Percentiles rank a stretch among this genome's conserved stretches.
These are phyloP conservation scores for Entonaema liquescens DNA, from an alignment of 495 filamentous ascomycete genomes.

Conservation along the genomic window DNA sequence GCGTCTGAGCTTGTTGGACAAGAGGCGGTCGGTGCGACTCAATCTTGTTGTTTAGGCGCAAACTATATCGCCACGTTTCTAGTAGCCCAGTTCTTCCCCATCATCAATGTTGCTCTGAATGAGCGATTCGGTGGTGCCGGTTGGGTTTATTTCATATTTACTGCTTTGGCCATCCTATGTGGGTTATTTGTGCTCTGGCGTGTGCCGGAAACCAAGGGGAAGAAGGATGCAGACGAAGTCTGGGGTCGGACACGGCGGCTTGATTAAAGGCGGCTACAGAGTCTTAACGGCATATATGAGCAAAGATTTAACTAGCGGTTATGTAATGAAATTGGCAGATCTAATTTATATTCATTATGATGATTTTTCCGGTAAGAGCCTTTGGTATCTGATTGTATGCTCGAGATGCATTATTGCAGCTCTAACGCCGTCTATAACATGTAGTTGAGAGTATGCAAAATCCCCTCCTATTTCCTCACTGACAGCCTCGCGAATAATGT, in stretches of 20 bases:
- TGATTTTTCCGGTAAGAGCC: conserved; percentile 44
- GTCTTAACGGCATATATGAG: background rate
- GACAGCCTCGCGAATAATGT: conserved; percentile 76
- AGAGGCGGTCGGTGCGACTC: conserved; percentile 87
- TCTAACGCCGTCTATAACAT: conserved; percentile 85
- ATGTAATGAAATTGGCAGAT: conserved; percentile 16
- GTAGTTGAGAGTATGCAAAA: conserved; percentile 64
- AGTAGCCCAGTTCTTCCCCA: conserved; percentile 92
- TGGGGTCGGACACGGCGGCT: conserved; percentile 75
- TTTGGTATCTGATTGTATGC: conserved; percentile 57
- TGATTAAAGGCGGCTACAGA: conserved; percentile 47
- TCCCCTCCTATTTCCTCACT: conserved; percentile 68
- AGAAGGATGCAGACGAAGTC: conserved; percentile 82
- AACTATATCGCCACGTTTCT: conserved; percentile 93
- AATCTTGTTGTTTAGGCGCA: conserved; percentile 82
- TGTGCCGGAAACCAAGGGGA: conserved; percentile 88
- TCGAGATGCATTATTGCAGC: conserved; percentile 77
- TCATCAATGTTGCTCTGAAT: conserved; percentile 76
- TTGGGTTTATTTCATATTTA: conserved; percentile 88
- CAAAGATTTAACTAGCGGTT: conserved; percentile 3
- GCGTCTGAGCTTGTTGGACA: conserved; percentile 87
- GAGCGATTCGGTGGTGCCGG: conserved; percentile 69
- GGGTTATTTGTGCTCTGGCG: conserved; percentile 70
- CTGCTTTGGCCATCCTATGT: conserved; percentile 71
- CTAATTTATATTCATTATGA: conserved; percentile 1